phyloP scores from a whole-genome alignment of 805 yeast genomes.

The Yarrowia sp. region DNA sequence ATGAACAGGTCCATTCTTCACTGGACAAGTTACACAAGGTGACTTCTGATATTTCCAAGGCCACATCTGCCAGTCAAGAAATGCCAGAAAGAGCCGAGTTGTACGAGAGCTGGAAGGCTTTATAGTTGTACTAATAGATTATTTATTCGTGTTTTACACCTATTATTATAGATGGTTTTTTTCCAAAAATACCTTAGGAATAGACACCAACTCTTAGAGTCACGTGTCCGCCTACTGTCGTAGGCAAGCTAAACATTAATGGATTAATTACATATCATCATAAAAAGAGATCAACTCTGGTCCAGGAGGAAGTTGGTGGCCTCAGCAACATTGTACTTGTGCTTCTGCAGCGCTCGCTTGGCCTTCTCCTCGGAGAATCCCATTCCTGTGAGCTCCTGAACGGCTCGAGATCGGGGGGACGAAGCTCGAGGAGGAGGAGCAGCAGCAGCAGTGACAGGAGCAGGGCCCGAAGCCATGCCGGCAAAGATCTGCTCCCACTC shows the following conservation, averaged over 20 bases:
- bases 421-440: slow-evolving; percentile 26
- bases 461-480: slow-evolving; percentile 57
- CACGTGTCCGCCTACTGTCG: too few species aligned
- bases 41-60: background rate
- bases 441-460: slow-evolving; percentile 27
- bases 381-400: slow-evolving; percentile 83
- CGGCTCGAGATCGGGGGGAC: slow-evolving; percentile 51
- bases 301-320: slow-evolving; percentile 87
- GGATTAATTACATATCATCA: background rate
- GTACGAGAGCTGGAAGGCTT: background rate
- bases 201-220: too few species aligned
- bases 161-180: too few species aligned
- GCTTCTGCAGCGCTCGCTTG: slow-evolving; percentile 59
- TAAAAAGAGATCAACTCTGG: slow-evolving; percentile 12
- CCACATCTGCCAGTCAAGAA: background rate
- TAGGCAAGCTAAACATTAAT: too few species aligned
- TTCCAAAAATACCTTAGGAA: too few species aligned
- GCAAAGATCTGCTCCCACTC: slow-evolving; percentile 96
- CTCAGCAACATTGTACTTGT: slow-evolving; percentile 71
- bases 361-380: slow-evolving; percentile 74
- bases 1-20: background rate
- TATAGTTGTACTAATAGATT: background rate
- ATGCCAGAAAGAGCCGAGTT: background rate
- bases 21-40: slow-evolving; percentile 8
- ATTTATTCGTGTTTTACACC: too few species aligned